Conservation (phyloP, 2,329 filamentous ascomycete species). For the Elsinoe ampelina region DNA sequence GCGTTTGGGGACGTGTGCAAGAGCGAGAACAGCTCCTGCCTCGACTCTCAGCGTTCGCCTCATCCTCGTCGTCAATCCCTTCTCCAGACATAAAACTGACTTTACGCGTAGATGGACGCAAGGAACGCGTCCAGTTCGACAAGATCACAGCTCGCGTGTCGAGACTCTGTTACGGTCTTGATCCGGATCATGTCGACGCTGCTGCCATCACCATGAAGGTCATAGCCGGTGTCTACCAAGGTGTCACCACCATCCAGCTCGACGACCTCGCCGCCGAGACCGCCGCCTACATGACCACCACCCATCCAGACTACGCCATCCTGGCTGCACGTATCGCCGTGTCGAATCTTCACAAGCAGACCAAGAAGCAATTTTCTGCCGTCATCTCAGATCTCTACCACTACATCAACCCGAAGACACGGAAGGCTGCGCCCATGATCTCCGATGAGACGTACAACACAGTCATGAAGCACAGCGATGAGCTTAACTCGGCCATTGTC, state of each 20-base stretch:
- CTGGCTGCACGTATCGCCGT: slow-evolving; percentile 97
- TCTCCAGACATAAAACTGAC: neutral
- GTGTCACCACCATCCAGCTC: slow-evolving; percentile 90
- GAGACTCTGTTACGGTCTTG: slow-evolving; percentile 92
- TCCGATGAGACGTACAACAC: slow-evolving; percentile 81
- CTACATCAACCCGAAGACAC: slow-evolving; percentile 93
- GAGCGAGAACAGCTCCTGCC: neutral
- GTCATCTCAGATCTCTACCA: slow-evolving; percentile 89
- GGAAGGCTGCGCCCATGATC: slow-evolving; percentile 82
- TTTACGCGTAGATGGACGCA: slow-evolving; percentile 71
- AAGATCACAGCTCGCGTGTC: slow-evolving; percentile 99
- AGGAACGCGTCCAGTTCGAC: slow-evolving; percentile 99
- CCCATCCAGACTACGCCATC: slow-evolving; percentile 97
- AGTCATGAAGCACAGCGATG: slow-evolving; percentile 91
- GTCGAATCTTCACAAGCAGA: slow-evolving; percentile 99
- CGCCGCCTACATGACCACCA: slow-evolving; percentile 99
- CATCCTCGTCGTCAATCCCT: slow-evolving; percentile 16
- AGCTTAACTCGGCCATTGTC: slow-evolving; percentile 97
- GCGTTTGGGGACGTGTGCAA: slow-evolving; percentile 2
- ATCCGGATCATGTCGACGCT: slow-evolving; percentile 90
- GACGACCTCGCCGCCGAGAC: slow-evolving; percentile 98
- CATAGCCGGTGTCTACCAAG: slow-evolving; percentile 97
- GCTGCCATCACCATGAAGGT: slow-evolving; percentile 99
- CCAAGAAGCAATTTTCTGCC: slow-evolving; percentile 98
- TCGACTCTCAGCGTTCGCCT: slow-evolving; percentile 10